Base-by-base conservation (phyloP, 768 basidiomycete species). In the Mycena filopes region DNA sequence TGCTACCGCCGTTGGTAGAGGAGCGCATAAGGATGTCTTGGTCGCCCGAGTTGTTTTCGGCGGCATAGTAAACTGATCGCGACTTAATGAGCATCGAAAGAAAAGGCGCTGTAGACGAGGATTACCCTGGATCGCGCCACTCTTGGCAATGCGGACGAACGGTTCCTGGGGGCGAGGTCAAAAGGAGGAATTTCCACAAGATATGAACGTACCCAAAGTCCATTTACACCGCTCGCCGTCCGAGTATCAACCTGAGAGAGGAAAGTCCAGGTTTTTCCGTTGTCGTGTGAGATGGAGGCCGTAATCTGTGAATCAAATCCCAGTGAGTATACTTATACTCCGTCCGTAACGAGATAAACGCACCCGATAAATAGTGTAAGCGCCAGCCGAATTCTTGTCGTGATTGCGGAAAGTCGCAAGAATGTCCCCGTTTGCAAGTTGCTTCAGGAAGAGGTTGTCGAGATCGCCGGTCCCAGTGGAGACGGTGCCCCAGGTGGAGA, bases 21-120 rank as follows among this genome's bases (percentile, higher is more conserved):
- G 68, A 54, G 23, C 65, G 65, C 71, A 73, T 63, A 21, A 72
- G 70, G 29, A 72, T 72, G 56, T 73, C 73, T 47, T 73, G 73
- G 51, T 73, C 73, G 20, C 9, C n/a, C 4, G 28, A 57, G 10
- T 18, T 49, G 54, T 73, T 73, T 46, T 73, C 73, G 18, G 67
- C 16, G 1, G 73, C 62, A 36, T 72, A 73, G 56, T 71, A 73
- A 2, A 71, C 68, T 68, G 41, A 20, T 33, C 16, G 33, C 13
- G 4, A 18, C 12, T 0, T 6, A 54, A 20, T 55, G 12, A 55
- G 47, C 28, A 33, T 12, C 11, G 18, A 31, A 31, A 25, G 10
- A 38, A 48, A 21, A 25, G 4, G 25, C 2, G 11, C 25, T 8
- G 16, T 18, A 11, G 23, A 26, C n/a, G 2, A 23, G 42, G 4